phyloP scores from a whole-genome alignment of 495 filamentous ascomycete species.

The Penicillium lagena region DNA sequence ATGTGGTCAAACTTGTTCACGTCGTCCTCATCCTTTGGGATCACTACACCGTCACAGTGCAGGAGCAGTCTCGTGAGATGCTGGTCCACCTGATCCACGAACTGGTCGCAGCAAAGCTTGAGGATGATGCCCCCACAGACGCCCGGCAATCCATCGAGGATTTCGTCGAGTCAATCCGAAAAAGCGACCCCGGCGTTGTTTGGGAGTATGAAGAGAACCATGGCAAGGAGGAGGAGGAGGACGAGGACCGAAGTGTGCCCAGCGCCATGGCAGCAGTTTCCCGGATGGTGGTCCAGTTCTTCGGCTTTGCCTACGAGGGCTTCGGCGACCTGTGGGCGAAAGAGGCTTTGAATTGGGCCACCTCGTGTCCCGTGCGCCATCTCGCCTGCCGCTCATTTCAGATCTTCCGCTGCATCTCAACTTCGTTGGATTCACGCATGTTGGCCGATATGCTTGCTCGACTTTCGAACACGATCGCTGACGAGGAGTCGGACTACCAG shows the following conservation, averaged over 20 bases:
- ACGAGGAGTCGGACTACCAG: slow-evolving; percentile 85
- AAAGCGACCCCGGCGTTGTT: slow-evolving; percentile 74
- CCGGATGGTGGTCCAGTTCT: slow-evolving; percentile 72
- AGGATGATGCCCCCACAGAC: slow-evolving; percentile 58
- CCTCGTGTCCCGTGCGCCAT: slow-evolving; percentile 92
- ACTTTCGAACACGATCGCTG: slow-evolving; percentile 91
- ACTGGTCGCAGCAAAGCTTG: slow-evolving; percentile 83
- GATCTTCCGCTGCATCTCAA: slow-evolving; percentile 89
- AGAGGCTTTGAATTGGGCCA: slow-evolving; percentile 88
- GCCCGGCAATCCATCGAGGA: slow-evolving; percentile 75
- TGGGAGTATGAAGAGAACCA: slow-evolving; percentile 94
- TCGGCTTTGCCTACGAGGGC: slow-evolving; percentile 76
- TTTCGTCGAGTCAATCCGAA: slow-evolving; percentile 85
- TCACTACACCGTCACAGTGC: slow-evolving; percentile 89
- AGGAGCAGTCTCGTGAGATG: slow-evolving; percentile 96
- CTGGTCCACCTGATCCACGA: slow-evolving; percentile 96
- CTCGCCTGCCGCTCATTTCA: slow-evolving; percentile 95
- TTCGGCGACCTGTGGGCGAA: slow-evolving; percentile 87
- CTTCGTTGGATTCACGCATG: slow-evolving; percentile 84
- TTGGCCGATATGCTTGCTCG: slow-evolving; percentile 91
- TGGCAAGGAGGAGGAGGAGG: slow-evolving; percentile 57
- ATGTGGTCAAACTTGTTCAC: slow-evolving; percentile 79
- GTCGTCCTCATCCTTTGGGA: slow-evolving; percentile 94
- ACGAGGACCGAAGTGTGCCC: slow-evolving; percentile 74
- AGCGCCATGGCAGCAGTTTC: slow-evolving; percentile 79